A percentile compares a stretch with the other conserved stretches of the same genome.
Conservation (phyloP, 495 filamentous ascomycete species). For the Daldinia bambusicola region DNA sequence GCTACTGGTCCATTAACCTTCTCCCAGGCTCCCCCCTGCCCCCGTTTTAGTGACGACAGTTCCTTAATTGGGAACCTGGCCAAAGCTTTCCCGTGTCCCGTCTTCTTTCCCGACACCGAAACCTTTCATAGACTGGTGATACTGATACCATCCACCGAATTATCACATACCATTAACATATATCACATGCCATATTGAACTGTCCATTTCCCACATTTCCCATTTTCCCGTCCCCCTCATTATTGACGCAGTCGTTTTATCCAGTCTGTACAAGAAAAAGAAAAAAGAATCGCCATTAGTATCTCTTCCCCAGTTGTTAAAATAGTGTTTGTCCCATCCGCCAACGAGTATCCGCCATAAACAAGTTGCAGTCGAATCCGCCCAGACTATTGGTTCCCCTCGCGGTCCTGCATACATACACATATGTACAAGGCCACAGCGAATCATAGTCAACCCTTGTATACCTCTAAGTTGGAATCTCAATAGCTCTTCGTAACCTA, state of each 20-base stretch:
- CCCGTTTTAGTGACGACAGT: conserved; percentile 39
- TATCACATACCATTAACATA: background rate
- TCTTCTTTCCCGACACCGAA: conserved; percentile 21
- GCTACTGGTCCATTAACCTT: conserved; percentile 4
- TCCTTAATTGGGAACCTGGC: background rate
- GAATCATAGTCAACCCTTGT: conserved; percentile 27
- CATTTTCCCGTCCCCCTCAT: too few relatives aligned
- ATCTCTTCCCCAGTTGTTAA: conserved; percentile 26
- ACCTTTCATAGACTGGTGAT: background rate
- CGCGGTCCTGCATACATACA: conserved; percentile 22
- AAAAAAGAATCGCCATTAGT: conserved; percentile 2
- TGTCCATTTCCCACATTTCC: background rate
- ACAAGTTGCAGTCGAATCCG: conserved; percentile 32
- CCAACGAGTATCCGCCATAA: conserved; percentile 26
- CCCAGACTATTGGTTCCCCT: conserved; percentile 32
- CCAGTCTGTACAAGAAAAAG: background rate
- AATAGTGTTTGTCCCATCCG: conserved; percentile 38
- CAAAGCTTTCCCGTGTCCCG: conserved; percentile 9
- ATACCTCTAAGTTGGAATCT: background rate
- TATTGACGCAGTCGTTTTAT: background rate
- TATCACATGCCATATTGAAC: conserved; percentile 12
- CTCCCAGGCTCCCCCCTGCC: background rate
- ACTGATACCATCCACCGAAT: background rate
- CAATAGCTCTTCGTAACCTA: conserved; percentile 20
- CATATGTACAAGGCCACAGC: conserved; percentile 23